Percentiles rank a stretch among this genome's conserved stretches.
These are phyloP conservation scores for Aspergillus diversus DNA, from an alignment of 495 filamentous ascomycete genomes.

Conservation along the genomic window DNA sequence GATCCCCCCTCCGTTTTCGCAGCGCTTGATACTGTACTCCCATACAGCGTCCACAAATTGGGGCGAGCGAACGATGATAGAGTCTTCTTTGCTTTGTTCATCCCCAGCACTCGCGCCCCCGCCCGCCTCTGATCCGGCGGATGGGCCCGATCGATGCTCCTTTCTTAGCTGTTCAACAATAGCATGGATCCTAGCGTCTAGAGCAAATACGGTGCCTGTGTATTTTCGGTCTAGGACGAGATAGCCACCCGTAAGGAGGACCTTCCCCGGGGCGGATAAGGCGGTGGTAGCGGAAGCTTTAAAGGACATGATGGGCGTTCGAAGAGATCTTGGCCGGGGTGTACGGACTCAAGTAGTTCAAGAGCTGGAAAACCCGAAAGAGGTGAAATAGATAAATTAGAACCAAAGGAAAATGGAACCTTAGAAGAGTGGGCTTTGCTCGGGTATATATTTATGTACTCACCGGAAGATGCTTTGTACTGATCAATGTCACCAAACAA, in stretches of 20 bases:
- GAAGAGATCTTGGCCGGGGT: too few relatives aligned
- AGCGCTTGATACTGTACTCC: slow-evolving; percentile 76
- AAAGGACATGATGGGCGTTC: slow-evolving; percentile 16
- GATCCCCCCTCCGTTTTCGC: slow-evolving; percentile 72
- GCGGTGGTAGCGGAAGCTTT: slow-evolving; percentile 49
- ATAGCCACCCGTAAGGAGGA: slow-evolving; percentile 92
- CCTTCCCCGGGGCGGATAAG: slow-evolving; percentile 93
- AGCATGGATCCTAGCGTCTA: slow-evolving; percentile 91
- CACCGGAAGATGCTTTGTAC: neutral
- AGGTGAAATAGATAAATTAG: neutral
- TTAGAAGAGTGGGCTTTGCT: neutral
- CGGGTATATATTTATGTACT: neutral
- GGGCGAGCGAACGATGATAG: slow-evolving; percentile 81
- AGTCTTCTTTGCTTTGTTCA: slow-evolving; percentile 46
- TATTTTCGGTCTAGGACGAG: slow-evolving; percentile 88
- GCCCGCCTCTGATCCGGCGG: slow-evolving; percentile 24
- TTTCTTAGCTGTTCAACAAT: slow-evolving; percentile 62
- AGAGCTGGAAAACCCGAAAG: neutral
- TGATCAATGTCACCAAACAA: slow-evolving; percentile 11
- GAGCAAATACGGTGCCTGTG: slow-evolving; percentile 89
- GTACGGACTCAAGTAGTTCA: too few relatives aligned
- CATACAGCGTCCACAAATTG: slow-evolving; percentile 87
- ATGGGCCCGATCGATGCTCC: slow-evolving; percentile 34
- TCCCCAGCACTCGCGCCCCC: slow-evolving; percentile 23
- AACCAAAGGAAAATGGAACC: neutral